Evolutionary conservation across 2,329 filamentous ascomycete species (phyloP).

Genomic region (Fusarium subglutinans): DNA sequence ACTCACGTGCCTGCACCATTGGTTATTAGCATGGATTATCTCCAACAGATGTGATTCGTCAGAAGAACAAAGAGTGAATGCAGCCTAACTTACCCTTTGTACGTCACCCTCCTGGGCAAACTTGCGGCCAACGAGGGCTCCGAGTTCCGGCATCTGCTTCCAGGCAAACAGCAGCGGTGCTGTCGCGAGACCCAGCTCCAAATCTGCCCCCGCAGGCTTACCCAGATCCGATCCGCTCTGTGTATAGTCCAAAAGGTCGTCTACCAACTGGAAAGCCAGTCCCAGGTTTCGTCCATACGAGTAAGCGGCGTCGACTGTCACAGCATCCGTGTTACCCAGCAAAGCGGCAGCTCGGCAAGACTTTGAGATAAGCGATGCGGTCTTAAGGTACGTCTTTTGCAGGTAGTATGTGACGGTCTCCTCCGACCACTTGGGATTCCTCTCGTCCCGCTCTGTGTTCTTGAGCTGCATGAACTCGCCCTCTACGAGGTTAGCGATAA

Average conservation of each 20-base stretch:
- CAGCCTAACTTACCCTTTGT: conserved; percentile 68
- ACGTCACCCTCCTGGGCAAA: conserved; percentile 88
- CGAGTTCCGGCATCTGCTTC: conserved; percentile 87
- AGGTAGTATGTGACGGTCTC: conserved; percentile 93
- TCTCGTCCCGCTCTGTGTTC: conserved; percentile 91
- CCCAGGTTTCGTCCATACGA: conserved; percentile 92
- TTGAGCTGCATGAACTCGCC: conserved; percentile 99
- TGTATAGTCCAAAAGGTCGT: conserved; percentile 98
- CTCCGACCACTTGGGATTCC: conserved; percentile 84
- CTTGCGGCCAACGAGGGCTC: conserved; percentile 89
- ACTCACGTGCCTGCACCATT: conserved; percentile 76
- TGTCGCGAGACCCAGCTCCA: conserved; percentile 92
- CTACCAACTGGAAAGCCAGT: conserved; percentile 94
- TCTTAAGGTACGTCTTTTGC: conserved; percentile 98
- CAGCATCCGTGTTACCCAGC: conserved; percentile 77
- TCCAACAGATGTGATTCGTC: conserved; percentile 32
- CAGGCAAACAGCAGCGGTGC: conserved; percentile 95
- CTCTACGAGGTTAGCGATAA: conserved; percentile 97
- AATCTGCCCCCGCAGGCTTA: conserved; percentile 92
- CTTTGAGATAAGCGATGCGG: conserved; percentile 94
- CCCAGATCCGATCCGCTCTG: conserved; percentile 84
- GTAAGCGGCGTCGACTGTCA: conserved; percentile 91
- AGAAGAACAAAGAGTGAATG: not conserved
- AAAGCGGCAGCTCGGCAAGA: conserved; percentile 91
- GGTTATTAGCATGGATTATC: conserved; percentile 33